These are phyloP conservation scores for Inga oerstediana DNA, from an alignment of 306 rosid genomes.

Conservation along the genomic window DNA sequence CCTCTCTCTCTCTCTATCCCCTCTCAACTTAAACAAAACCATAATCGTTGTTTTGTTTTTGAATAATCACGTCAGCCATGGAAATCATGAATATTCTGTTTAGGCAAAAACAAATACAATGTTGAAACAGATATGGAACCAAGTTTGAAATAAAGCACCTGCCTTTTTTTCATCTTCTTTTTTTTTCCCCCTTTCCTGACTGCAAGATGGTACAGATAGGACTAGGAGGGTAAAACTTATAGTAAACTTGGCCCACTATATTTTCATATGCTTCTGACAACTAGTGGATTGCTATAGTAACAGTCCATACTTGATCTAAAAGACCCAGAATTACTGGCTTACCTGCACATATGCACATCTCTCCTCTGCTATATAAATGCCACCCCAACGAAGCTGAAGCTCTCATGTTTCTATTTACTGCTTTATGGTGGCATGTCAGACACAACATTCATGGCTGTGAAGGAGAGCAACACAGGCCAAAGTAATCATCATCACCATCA, in stretches of 20 bases:
- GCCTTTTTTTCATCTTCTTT: neutral
- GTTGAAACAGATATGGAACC: neutral
- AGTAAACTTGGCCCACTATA: conserved; percentile 46
- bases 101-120: conserved; percentile 10
- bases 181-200: neutral
- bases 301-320: conserved; percentile 44
- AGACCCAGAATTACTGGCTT: conserved; percentile 36
- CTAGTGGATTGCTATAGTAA: conserved; percentile 41
- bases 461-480: conserved; percentile 47
- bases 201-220: conserved; percentile 16
- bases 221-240: conserved; percentile 38
- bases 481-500: conserved; percentile 6
- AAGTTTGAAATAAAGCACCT: conserved; percentile 23
- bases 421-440: conserved; percentile 34
- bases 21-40: neutral
- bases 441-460: conserved; percentile 48
- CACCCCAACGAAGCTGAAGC: conserved; percentile 21
- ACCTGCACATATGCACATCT: conserved; percentile 23
- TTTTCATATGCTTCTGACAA: conserved; percentile 49
- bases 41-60: neutral
- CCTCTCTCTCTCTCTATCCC: neutral
- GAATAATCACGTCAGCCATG: neutral
- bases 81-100: conserved; percentile 6
- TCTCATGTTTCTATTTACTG: conserved; percentile 26
- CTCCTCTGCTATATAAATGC: conserved; percentile 16